Conservation (phyloP, 768 basidiomycete species). For the Cytidiella melzeri region DNA sequence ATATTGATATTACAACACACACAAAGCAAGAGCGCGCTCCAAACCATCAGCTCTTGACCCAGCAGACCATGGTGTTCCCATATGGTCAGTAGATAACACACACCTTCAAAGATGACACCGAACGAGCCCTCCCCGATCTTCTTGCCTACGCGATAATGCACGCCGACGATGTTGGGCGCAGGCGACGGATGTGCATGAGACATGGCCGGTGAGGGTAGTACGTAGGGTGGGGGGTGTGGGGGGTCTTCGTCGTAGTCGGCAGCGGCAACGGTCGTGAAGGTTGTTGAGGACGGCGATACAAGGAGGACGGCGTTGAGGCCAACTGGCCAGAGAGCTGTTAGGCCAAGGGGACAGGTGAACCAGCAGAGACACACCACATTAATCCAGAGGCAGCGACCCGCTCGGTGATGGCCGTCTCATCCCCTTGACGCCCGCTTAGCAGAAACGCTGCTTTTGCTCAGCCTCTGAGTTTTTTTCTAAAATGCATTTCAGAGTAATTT, state of each 20-base stretch:
- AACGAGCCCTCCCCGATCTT: conserved; percentile 99
- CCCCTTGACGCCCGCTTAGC: neutral
- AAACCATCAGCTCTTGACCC: no score
- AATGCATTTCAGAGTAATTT: no score
- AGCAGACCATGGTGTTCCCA: no score
- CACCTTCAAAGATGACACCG: conserved; percentile 91
- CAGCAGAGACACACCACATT: conserved; percentile 5
- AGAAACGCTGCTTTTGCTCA: no score
- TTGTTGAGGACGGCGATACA: neutral
- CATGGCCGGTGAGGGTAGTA: conserved; percentile 21
- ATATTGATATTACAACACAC: neutral
- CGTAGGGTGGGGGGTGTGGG: conserved; percentile 11
- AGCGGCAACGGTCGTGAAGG: neutral
- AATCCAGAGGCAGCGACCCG: conserved; percentile 6
- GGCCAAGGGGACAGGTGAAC: neutral
- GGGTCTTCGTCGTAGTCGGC: neutral
- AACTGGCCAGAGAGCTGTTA: conserved; percentile 9
- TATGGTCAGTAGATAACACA: neutral
- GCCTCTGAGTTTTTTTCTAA: no score
- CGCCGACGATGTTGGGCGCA: conserved; percentile 78
- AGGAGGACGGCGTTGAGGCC: conserved; percentile 7
- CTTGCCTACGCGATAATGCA: conserved; percentile 97
- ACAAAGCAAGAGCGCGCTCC: no score
- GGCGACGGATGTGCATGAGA: conserved; percentile 38
- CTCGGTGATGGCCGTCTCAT: neutral